Percentiles rank a stretch among this genome's conserved stretches.
Evolutionary conservation across 2,329 filamentous ascomycete species (phyloP).

Genomic region (Epichloe scottii): DNA sequence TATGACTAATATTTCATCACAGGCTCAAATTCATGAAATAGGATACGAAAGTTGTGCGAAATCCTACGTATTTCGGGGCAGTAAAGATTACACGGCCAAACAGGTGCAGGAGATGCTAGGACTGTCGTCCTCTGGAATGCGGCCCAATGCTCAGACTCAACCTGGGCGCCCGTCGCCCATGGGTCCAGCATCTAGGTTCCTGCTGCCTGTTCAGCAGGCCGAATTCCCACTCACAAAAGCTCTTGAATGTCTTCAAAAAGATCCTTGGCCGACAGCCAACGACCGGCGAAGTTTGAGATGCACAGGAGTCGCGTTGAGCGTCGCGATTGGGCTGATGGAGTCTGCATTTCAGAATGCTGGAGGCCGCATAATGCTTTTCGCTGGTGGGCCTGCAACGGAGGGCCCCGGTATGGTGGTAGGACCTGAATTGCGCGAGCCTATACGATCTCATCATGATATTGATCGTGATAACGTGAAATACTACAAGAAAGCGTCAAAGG

Average conservation of each 20-base stretch:
- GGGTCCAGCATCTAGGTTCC: constrained; percentile 76
- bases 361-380: constrained; percentile 93
- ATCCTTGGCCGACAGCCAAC: constrained; percentile 93
- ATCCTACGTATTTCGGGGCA: constrained; percentile 95
- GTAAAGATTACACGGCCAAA: constrained; percentile 95
- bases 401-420: constrained; percentile 95
- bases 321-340: constrained; percentile 84
- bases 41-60: constrained; percentile 97
- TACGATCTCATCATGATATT: constrained; percentile 96
- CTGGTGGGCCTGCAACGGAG: constrained; percentile 87
- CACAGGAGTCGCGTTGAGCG: constrained; percentile 90
- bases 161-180: constrained; percentile 64
- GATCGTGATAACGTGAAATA: constrained; percentile 98
- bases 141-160: constrained; percentile 62
- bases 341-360: constrained; percentile 93
- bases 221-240: constrained; percentile 97
- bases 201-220: constrained; percentile 87
- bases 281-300: constrained; percentile 85
- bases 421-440: constrained; percentile 88
- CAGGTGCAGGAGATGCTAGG: constrained; percentile 99
- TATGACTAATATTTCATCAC: not conserved
- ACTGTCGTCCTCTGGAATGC: constrained; percentile 56
- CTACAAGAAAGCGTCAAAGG: constrained; percentile 97
- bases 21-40: constrained; percentile 87
- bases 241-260: constrained; percentile 87